phyloP scores from a whole-genome alignment of 306 rosid species.

The Quercus engelmannii region DNA sequence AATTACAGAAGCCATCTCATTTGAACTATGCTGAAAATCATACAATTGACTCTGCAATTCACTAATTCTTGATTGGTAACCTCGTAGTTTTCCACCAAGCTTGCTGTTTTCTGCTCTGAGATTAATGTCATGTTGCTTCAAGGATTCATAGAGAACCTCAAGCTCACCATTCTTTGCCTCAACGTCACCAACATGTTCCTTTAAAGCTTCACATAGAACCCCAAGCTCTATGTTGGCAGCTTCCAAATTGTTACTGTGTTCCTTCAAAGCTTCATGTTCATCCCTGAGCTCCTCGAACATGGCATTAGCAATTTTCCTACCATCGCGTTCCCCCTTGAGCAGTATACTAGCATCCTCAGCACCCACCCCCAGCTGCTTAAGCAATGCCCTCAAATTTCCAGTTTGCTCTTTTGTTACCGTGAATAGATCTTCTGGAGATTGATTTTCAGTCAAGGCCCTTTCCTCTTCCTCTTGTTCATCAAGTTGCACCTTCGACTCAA shows the following conservation, averaged over 20 bases:
- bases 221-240: constrained; percentile 65
- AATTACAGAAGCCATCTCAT: constrained; percentile 53
- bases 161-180: constrained; percentile 51
- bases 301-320: constrained; percentile 44
- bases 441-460: constrained; percentile 27
- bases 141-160: constrained; percentile 47
- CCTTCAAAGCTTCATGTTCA: constrained; percentile 57
- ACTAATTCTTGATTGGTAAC: constrained; percentile 50
- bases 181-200: constrained; percentile 45
- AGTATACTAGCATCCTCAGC: constrained; percentile 47
- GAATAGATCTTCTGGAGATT: constrained; percentile 43
- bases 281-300: constrained; percentile 39
- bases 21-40: constrained; percentile 56
- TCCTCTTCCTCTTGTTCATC: constrained; percentile 60
- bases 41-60: constrained; percentile 45
- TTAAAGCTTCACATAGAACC: constrained; percentile 66
- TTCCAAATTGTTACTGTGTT: constrained; percentile 55
- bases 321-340: constrained; percentile 60
- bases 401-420: constrained; percentile 41
- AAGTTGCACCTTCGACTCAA: constrained; percentile 56
- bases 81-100: constrained; percentile 54
- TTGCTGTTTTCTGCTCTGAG: constrained; percentile 45
- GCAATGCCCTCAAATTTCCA: constrained; percentile 51
- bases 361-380: constrained; percentile 54
- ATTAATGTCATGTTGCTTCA: constrained; percentile 41